phyloP scores from a whole-genome alignment of 1,284 basidiomycete genomes.

The Lentinula novae-zelandiae region DNA sequence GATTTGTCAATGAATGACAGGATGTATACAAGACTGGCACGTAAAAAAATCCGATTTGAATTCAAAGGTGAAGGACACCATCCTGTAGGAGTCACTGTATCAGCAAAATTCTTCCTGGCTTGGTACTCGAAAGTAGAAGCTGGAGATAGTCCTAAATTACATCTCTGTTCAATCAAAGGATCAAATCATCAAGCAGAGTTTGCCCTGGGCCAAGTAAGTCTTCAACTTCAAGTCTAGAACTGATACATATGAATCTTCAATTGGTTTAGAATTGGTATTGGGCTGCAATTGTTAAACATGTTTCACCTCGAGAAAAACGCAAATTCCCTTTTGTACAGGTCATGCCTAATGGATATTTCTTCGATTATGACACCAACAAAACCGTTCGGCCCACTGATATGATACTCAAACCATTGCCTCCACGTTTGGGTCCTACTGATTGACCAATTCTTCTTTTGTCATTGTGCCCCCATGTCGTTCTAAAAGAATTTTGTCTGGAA shows the following conservation, averaged over 20 bases:
- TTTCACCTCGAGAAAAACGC: neutral
- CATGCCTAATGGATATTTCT: neutral
- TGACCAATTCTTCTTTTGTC: no score
- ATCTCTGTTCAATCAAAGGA: neutral
- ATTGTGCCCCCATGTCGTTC: no score
- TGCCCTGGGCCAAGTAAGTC: neutral
- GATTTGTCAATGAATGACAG: neutral
- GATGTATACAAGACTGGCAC: neutral
- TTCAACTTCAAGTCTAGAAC: no score
- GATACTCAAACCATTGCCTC: neutral
- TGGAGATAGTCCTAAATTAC: neutral
- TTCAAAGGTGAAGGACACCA: neutral
- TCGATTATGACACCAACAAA: neutral
- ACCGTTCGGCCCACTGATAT: neutral
- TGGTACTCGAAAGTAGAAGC: neutral
- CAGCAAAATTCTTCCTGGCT: neutral
- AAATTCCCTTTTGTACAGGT: neutral
- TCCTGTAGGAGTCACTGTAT: neutral
- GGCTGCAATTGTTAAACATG: neutral
- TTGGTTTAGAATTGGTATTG: neutral
- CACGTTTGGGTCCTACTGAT: neutral
- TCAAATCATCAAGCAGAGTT: no score
- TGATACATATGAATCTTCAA: no score
- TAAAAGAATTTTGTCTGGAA: no score
- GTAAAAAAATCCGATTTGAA: neutral